Percentiles rank a stretch among this genome's conserved stretches.
Evolutionary conservation across 768 basidiomycete species (phyloP).

Genomic region (Trametopsis cervina): DNA sequence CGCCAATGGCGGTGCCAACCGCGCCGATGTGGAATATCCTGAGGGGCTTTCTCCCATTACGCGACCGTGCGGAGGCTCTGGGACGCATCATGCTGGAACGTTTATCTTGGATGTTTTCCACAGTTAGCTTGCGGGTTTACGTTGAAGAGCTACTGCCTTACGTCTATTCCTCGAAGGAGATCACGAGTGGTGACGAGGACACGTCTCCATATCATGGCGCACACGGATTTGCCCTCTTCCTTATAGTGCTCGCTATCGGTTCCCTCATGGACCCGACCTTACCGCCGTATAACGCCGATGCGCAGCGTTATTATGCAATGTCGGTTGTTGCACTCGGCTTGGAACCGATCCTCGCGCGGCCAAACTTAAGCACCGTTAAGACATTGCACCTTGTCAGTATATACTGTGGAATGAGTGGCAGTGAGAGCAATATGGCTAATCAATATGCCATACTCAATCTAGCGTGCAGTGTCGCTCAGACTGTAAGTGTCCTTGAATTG

Average conservation of each 20-base stretch:
- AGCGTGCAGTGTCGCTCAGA: slow-evolving; percentile 14
- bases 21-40: slow-evolving; percentile 12
- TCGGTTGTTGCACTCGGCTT: slow-evolving; percentile 51
- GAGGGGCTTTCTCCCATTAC: slow-evolving; percentile 29
- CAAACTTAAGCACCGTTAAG: slow-evolving; percentile 61
- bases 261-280: slow-evolving; percentile 20
- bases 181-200: background rate
- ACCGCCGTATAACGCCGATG: slow-evolving; percentile 23
- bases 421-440: slow-evolving; percentile 45
- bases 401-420: slow-evolving; percentile 63
- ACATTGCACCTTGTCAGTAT: slow-evolving; percentile 59
- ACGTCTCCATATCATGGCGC: slow-evolving; percentile 11
- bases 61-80: slow-evolving; percentile 45
- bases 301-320: slow-evolving; percentile 55
- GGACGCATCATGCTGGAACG: slow-evolving; percentile 63
- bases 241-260: slow-evolving; percentile 20
- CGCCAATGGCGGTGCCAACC: slow-evolving; percentile 15
- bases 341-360: slow-evolving; percentile 60
- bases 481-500: slow-evolving; percentile 10
- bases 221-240: slow-evolving; percentile 22
- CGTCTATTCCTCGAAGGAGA: slow-evolving; percentile 31
- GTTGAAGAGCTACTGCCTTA: slow-evolving; percentile 53
- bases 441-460: slow-evolving; percentile 36
- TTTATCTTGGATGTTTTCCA: slow-evolving; percentile 48
- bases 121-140: slow-evolving; percentile 54